These are phyloP conservation scores for Saraca asoca DNA, from an alignment of 331 rosid species.

Conservation along the genomic window DNA sequence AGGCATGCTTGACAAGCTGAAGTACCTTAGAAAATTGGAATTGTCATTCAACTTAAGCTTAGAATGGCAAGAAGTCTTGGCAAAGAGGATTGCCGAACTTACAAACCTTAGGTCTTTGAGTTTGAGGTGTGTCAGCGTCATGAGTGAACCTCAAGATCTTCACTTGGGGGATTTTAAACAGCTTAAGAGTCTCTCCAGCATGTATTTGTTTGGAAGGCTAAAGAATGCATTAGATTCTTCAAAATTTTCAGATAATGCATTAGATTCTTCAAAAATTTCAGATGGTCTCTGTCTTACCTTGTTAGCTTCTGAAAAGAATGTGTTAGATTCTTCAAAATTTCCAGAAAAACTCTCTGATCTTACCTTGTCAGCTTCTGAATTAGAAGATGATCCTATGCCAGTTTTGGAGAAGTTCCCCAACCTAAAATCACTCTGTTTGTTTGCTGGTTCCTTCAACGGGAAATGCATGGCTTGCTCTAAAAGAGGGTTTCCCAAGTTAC, in stretches of 20 bases:
- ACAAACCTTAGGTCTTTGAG: not conserved
- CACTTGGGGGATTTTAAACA: not conserved
- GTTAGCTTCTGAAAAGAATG: too few species aligned
- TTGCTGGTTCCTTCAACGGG: constrained; percentile 1
- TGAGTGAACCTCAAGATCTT: not conserved
- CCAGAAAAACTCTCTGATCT: not conserved
- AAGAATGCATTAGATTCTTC: not conserved
- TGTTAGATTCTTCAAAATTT: not conserved
- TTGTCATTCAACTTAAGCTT: not conserved
- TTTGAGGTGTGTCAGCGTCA: not conserved
- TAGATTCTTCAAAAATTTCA: too few species aligned
- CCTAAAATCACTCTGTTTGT: not conserved
- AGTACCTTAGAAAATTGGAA: not conserved
- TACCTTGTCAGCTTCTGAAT: not conserved
- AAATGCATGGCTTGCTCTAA: not conserved
- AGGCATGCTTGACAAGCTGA: not conserved
- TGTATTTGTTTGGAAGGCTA: not conserved
- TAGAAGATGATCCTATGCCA: constrained; percentile 13
- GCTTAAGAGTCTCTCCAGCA: not conserved
- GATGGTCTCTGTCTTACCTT: too few species aligned
- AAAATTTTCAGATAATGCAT: too few species aligned
- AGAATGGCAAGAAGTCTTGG: not conserved
- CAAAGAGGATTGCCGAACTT: not conserved
- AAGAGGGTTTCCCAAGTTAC: constrained; percentile 12
- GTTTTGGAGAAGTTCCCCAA: constrained; percentile 9